Percentiles rank a stretch among this genome's conserved stretches.
These are phyloP conservation scores for Microthlaspi erraticum DNA, from an alignment of 345 rosid genomes.

Conservation along the genomic window DNA sequence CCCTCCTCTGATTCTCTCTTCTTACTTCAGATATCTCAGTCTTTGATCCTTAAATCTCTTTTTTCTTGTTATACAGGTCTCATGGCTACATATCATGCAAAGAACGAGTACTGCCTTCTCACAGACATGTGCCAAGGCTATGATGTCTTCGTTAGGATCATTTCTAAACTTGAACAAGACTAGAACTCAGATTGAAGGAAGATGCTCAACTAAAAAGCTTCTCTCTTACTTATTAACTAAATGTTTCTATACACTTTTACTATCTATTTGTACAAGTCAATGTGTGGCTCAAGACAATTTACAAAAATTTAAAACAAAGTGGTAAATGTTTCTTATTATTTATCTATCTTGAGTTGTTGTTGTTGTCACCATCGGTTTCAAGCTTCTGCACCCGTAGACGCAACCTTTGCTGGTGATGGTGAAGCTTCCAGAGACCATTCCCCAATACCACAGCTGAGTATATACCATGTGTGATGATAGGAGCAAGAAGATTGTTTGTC, in stretches of 20 bases:
- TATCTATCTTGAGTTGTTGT: conserved; percentile 33
- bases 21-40: not conserved
- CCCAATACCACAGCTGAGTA: conserved; percentile 88
- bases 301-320: conserved; percentile 32
- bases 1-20: conserved; percentile 6
- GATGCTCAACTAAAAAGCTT: conserved; percentile 17
- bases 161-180: conserved; percentile 74
- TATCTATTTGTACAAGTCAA: conserved; percentile 38
- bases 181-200: conserved; percentile 20
- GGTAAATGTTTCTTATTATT: not conserved
- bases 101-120: conserved; percentile 93
- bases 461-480: conserved; percentile 91
- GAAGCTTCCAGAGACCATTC: conserved; percentile 91
- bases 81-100: conserved; percentile 94
- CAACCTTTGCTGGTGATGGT: conserved; percentile 73
- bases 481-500: conserved; percentile 89
- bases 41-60: not conserved
- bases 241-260: conserved; percentile 34
- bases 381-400: conserved; percentile 70
- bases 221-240: conserved; percentile 24
- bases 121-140: conserved; percentile 95
- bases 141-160: conserved; percentile 71
- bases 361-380: conserved; percentile 47
- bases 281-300: conserved; percentile 30
- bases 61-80: conserved; percentile 59